Base-by-base conservation (phyloP, 768 basidiomycete species). In the Trametes sanguinea region DNA sequence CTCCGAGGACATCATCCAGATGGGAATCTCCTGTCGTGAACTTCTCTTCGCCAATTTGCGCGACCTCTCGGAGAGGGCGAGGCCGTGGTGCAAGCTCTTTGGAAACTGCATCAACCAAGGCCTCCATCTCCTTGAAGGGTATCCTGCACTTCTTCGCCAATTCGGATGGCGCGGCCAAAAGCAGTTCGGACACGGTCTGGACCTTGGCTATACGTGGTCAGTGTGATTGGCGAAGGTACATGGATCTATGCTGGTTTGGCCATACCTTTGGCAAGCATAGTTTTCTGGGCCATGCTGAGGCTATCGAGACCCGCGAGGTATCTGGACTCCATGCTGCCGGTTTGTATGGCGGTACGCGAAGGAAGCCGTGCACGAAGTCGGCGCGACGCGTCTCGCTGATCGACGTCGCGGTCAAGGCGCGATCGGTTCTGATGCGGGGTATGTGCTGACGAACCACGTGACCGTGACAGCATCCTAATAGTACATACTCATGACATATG, bases 21-120 rank as follows among this genome's bases (percentile, higher is more conserved):
- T 76, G 68, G 1, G 71, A 60, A 70, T 96, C 92, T 1, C 95
- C 95, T 0, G 90, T 90, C 0, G 90, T 85, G 66, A 90, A 84
- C 54, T 73, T 77, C 52, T 82, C 79, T 32, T 78, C 76, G 13
- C 75, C 76, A 42, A 77, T 71, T 3, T 70, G 57, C 58, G 69
- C 62, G 47, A 77, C 68, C 3, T 78, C 74, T 37, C 76, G 76
- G n/a, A 90, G 75, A n/a, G 70, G 67, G 17, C 65, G 71, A 9
- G 83, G 72, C 30, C 71, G 70, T 22, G 76, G 77, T 4, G 74
- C 71, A 30, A 80, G 74, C 46, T 77, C 78, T 16, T 70, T 72
- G 63, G 83, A 85, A 17, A 88, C 76, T 44, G 72, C 67, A 44
- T 83, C 75, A 40, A 91, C 68, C 54, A 89, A 78, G 44, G 69